These are phyloP conservation scores for Corylus avellana DNA, from an alignment of 306 rosid genomes.

Conservation along the genomic window DNA sequence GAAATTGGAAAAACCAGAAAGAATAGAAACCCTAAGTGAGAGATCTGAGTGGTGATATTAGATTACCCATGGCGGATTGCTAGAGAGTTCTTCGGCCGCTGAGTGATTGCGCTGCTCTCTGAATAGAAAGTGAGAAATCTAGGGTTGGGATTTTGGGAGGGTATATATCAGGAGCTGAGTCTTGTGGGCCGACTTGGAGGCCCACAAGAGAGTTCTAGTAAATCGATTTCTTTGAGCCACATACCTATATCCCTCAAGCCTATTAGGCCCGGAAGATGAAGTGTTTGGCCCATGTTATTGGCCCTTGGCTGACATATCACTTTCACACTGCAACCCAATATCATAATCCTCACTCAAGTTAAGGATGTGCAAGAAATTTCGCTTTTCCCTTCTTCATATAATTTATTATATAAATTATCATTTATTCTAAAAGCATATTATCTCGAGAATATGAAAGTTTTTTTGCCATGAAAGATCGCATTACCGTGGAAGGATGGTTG, in stretches of 20 bases:
- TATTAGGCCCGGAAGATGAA: not conserved
- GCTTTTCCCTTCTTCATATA: too few relatives aligned
- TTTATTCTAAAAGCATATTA: too few relatives aligned
- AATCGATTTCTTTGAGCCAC: not conserved
- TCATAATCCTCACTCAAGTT: too few relatives aligned
- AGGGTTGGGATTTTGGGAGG: constrained; percentile 6
- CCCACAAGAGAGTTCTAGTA: not conserved
- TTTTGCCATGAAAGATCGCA: too few relatives aligned
- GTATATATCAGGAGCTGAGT: not conserved
- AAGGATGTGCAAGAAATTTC: too few relatives aligned
- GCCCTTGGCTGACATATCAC: not conserved
- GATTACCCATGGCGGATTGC: constrained; percentile 26
- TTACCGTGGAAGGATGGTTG: too few relatives aligned
- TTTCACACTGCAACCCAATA: too few relatives aligned
- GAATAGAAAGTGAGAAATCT: not conserved
- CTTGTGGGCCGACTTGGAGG: not conserved
- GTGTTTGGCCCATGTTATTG: not conserved
- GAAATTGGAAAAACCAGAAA: not conserved
- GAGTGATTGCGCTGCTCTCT: not conserved
- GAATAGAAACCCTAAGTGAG: not conserved
- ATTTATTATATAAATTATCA: too few relatives aligned
- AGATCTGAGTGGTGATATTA: not conserved
- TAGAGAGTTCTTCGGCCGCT: not conserved
- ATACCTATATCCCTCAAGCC: not conserved
- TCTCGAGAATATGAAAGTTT: too few relatives aligned